Evolutionary conservation across 2,329 filamentous ascomycete species (phyloP).

Genomic region (Neopestalotiopsis clavispora): DNA sequence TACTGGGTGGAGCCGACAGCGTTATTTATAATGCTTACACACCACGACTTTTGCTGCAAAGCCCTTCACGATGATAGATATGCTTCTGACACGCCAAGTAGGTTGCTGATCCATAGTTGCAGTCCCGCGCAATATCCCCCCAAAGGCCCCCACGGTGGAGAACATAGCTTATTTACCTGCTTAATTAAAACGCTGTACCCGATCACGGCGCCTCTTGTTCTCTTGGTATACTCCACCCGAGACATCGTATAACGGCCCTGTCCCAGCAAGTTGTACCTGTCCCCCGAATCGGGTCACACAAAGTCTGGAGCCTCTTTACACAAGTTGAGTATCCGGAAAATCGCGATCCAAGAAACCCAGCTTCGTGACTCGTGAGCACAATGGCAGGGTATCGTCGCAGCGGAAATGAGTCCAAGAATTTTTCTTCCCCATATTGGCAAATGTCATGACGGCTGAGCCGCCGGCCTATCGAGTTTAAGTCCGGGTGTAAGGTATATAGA

Average conservation of each 20-base stretch:
- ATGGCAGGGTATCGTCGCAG: background rate
- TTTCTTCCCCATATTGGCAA: background rate
- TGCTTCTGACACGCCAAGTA: slow-evolving; percentile 9
- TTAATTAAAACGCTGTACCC: slow-evolving; percentile 7
- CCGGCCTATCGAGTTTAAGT: background rate
- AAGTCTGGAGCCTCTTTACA: background rate
- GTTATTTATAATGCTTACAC: slow-evolving; percentile 15
- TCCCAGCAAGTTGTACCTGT: background rate
- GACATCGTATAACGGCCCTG: background rate
- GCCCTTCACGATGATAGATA: background rate
- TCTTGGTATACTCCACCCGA: slow-evolving; percentile 5
- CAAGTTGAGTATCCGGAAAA: background rate
- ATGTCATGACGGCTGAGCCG: background rate
- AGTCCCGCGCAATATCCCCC: background rate
- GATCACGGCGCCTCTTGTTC: background rate
- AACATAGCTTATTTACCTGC: slow-evolving; percentile 10
- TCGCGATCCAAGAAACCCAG: background rate
- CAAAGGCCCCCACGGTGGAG: background rate
- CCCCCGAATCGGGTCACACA: background rate
- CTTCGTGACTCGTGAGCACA: background rate
- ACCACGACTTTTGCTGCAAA: background rate
- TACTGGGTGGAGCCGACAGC: background rate
- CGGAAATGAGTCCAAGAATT: background rate
- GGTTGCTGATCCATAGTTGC: background rate
- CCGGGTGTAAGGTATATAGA: background rate